phyloP scores from a whole-genome alignment of 164 flowering plant species.

The Akebia trifoliata region DNA sequence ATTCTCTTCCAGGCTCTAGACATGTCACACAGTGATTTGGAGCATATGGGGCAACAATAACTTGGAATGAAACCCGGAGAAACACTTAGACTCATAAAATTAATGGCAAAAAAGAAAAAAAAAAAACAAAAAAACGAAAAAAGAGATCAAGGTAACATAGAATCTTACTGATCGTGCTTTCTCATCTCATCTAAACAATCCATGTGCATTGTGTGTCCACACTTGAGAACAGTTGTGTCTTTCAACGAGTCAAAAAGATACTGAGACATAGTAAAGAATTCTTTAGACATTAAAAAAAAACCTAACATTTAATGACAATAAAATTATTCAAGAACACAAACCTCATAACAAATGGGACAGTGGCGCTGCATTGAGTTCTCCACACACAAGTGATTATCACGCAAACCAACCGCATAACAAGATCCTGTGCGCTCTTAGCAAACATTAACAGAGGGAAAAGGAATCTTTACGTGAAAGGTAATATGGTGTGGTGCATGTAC shows the following conservation, averaged over 20 bases:
- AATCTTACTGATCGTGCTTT: conserved; percentile 63
- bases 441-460: conserved; percentile 1
- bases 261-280: conserved; percentile 31
- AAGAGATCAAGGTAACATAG: not conserved
- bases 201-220: conserved; percentile 95
- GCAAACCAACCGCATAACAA: conserved; percentile 61
- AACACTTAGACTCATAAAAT: not conserved
- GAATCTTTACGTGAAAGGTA: not conserved
- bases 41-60: conserved; percentile 91
- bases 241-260: conserved; percentile 89
- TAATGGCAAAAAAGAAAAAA: not conserved
- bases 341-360: conserved; percentile 96
- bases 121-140: conserved; percentile 1
- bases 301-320: not conserved
- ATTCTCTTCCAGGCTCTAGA: conserved; percentile 66
- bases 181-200: conserved; percentile 81
- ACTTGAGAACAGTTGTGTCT: conserved; percentile 74
- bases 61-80: conserved; percentile 27
- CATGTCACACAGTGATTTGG: conserved; percentile 78
- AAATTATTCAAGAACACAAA: conserved; percentile 17
- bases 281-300: not conserved
- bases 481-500: not conserved
- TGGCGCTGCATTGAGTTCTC: conserved; percentile 91
- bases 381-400: conserved; percentile 65
- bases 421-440: conserved; percentile 44